A percentile compares a stretch with the other conserved stretches of the same genome.
phyloP scores from a whole-genome alignment of 1,139 yeast genomes.

The Scheffersomyces parashehatae region DNA sequence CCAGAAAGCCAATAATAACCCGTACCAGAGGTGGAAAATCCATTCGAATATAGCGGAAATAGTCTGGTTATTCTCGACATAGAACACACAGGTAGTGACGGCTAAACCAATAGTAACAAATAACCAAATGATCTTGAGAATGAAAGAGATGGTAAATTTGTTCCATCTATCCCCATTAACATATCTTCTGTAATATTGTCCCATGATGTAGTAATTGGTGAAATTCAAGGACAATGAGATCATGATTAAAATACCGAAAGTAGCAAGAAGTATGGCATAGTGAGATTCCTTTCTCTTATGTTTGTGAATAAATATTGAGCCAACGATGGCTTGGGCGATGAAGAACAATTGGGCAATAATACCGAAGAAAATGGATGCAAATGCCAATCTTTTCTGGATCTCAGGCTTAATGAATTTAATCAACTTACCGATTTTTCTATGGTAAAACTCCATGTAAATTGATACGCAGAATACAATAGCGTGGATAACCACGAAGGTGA shows the following conservation, averaged over 20 bases:
- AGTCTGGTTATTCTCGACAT: conserved; percentile 17
- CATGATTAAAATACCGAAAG: conserved; percentile 25
- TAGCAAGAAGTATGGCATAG: conserved; percentile 26
- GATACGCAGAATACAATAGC: conserved; percentile 26
- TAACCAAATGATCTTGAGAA: conserved; percentile 32
- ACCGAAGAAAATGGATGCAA: conserved; percentile 25
- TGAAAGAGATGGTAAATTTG: conserved; percentile 32
- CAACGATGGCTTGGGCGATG: conserved; percentile 23
- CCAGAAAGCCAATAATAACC: conserved; percentile 36
- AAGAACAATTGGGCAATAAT: conserved; percentile 27
- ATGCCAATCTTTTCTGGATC: conserved; percentile 27
- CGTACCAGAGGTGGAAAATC: conserved; percentile 41
- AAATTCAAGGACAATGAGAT: conserved; percentile 23
- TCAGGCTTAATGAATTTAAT: conserved; percentile 31
- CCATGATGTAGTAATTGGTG: conserved; percentile 33
- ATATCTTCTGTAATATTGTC: conserved; percentile 30
- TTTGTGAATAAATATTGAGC: conserved; percentile 21
- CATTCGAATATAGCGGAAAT: conserved; percentile 34
- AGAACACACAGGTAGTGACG: conserved; percentile 26
- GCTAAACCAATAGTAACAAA: conserved; percentile 29
- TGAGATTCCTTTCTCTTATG: conserved; percentile 20
- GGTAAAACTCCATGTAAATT: conserved; percentile 32
- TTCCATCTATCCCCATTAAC: conserved; percentile 35
- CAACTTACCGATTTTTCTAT: conserved; percentile 31
- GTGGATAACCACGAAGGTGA: conserved; percentile 24